A percentile compares a stretch with the other conserved stretches of the same genome.
Evolutionary conservation across 495 filamentous ascomycete species (phyloP).

Genomic region (Annulohypoxylon bovei): DNA sequence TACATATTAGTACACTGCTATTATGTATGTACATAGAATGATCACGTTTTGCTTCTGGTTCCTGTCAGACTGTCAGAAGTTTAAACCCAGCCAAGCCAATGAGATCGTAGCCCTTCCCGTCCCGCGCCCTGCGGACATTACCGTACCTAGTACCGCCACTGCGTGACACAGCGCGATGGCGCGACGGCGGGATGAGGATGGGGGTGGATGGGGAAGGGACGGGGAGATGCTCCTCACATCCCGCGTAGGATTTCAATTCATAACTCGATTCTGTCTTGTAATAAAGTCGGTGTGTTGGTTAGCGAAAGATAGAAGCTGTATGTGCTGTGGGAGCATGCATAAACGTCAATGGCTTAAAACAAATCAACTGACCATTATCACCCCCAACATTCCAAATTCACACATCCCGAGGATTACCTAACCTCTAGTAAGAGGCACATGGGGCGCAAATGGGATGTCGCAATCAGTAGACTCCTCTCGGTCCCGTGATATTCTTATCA

Average conservation of each 20-base stretch:
- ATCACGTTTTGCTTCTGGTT: not conserved
- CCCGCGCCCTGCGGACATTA: constrained; percentile 9
- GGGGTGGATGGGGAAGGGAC: not conserved
- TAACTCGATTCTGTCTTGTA: constrained; percentile 3
- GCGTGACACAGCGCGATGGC: not conserved
- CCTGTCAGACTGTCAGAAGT: constrained; percentile 20
- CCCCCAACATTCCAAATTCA: not conserved
- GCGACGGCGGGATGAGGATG: constrained; percentile 14
- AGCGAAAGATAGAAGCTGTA: not conserved
- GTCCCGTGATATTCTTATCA: not conserved
- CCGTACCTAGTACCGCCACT: not conserved
- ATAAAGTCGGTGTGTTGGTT: constrained; percentile 3
- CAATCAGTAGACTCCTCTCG: not conserved
- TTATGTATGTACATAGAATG: too few relatives aligned
- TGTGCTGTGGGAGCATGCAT: not conserved
- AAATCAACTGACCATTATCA: not conserved
- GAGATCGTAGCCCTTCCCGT: constrained; percentile 8
- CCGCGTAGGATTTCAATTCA: constrained; percentile 32
- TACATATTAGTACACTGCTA: too few relatives aligned
- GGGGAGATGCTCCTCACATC: constrained; percentile 5
- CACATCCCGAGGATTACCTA: not conserved
- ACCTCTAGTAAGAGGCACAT: not conserved
- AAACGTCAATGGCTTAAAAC: not conserved
- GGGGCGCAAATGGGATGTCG: not conserved
- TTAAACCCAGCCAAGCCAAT: constrained; percentile 19